These are phyloP conservation scores for Saturnispora quitensis DNA, from an alignment of 805 yeast genomes.

Conservation along the genomic window DNA sequence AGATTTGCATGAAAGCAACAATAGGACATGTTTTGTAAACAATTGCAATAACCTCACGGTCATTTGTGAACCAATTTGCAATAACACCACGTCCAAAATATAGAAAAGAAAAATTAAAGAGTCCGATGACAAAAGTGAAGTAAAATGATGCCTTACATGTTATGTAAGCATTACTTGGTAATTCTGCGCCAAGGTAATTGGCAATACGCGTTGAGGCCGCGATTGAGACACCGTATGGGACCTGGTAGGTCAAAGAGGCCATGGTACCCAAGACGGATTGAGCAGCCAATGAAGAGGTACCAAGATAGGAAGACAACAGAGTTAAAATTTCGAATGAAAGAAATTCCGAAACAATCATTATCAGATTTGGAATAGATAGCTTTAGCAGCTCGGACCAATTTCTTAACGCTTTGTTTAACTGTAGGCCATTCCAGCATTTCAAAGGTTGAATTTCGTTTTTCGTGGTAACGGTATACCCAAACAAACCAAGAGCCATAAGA, in stretches of 20 bases:
- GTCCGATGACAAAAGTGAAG: slow-evolving; percentile 19
- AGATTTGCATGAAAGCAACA: slow-evolving; percentile 34
- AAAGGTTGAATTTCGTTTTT: slow-evolving; percentile 31
- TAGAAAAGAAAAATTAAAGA: slow-evolving; percentile 20
- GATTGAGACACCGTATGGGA: slow-evolving; percentile 68
- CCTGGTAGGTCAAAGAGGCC: slow-evolving; percentile 58
- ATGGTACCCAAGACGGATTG: slow-evolving; percentile 65
- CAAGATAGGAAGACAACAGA: slow-evolving; percentile 57
- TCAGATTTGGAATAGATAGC: slow-evolving; percentile 62
- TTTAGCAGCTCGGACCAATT: slow-evolving; percentile 60
- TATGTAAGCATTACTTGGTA: slow-evolving; percentile 23
- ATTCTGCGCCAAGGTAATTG: slow-evolving; percentile 57
- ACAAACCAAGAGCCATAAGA: slow-evolving; percentile 53
- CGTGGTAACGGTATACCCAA: slow-evolving; percentile 38
- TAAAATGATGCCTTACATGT: slow-evolving; percentile 24
- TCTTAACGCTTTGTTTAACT: slow-evolving; percentile 29
- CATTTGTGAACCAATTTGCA: slow-evolving; percentile 26
- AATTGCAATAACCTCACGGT: slow-evolving; percentile 21
- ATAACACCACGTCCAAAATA: slow-evolving; percentile 20
- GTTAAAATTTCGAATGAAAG: slow-evolving; percentile 71
- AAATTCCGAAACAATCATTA: slow-evolving; percentile 75
- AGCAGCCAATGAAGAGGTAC: slow-evolving; percentile 55
- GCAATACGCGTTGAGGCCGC: slow-evolving; percentile 74
- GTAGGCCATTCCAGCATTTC: slow-evolving; percentile 31
- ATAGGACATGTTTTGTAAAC: slow-evolving; percentile 23